phyloP scores from a whole-genome alignment of 2,329 filamentous ascomycete species.

The Paracoccidioides brasiliensis region DNA sequence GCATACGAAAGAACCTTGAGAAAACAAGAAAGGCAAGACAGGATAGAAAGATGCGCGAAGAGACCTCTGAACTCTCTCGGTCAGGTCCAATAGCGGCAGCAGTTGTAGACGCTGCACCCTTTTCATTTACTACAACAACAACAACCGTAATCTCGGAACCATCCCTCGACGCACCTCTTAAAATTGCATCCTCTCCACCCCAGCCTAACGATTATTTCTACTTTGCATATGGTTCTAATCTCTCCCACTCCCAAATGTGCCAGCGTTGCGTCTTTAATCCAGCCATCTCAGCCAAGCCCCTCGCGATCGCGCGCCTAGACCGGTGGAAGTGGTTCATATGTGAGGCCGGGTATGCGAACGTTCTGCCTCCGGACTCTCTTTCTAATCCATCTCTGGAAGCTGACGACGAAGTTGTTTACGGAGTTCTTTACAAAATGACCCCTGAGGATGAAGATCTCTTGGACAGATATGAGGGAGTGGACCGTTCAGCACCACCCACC shows the following conservation, averaged over 20 bases:
- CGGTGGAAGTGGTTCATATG: constrained; percentile 31
- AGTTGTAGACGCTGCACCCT: neutral
- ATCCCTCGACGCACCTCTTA: neutral
- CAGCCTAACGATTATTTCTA: constrained; percentile 18
- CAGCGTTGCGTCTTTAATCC: constrained; percentile 24
- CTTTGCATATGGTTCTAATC: constrained; percentile 34
- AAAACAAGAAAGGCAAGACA: neutral
- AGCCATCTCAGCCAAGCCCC: constrained; percentile 20
- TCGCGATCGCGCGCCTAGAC: constrained; percentile 28
- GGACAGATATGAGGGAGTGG: constrained; percentile 29
- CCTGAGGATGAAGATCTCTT: constrained; percentile 23
- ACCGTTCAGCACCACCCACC: constrained; percentile 11
- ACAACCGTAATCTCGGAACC: neutral
- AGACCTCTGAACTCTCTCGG: neutral
- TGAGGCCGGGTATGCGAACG: constrained; percentile 30
- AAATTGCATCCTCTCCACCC: neutral
- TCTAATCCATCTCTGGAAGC: no score
- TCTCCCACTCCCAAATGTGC: constrained; percentile 30
- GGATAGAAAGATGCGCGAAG: neutral
- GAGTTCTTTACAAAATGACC: constrained; percentile 30
- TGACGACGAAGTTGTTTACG: constrained; percentile 23
- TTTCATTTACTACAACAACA: neutral
- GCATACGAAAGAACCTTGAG: neutral
- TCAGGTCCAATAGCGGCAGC: no score
- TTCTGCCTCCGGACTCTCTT: constrained; percentile 16